Evolutionary conservation across 2,329 filamentous ascomycete species (phyloP), one percentile per base, ranked within the genome.

Genomic region (Amauroascus verrucosus): DNA sequence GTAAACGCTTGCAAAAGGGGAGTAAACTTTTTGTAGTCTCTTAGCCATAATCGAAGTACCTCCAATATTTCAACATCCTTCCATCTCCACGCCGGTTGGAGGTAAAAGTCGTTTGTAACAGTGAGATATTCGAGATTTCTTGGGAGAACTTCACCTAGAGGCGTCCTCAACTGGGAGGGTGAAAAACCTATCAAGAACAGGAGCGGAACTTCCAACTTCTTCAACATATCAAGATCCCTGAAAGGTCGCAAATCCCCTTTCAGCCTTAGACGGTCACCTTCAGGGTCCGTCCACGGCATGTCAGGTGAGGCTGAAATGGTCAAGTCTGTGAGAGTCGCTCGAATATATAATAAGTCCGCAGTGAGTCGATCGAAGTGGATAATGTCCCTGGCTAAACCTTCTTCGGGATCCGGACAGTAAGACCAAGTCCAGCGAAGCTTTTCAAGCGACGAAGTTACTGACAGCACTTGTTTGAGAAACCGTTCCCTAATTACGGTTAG

Each of bases 271-370:
- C n/a, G 16, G 24, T 33, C 44, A 22, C 41, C 28, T 32, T 48
- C 32, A 7, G 32, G 30, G 16, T 40, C 32, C 35, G 18, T 20
- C 20, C 20, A 8, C n/a, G 43, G 13, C 32, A 40, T 22, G 44
- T 32, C 45, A 41, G 43, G 3, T 24, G 6, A 5, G 16, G 33
- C 57, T 18, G 50, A 37, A 16, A 63, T 61, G 11, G 22, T 58
- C 22, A 63, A 52, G 6, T 61, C 57, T 5, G 41, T 58, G 24
- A 62, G 24, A 33, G 60, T 62, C 2, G 41, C 52, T 47, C 33
- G 41, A 50, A 61, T 54, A 49, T 55, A 53, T 55, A 57, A 60
- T 56, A 62, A 13, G 16, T 51, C 57, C 30, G 54, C 55, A 3
- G 35, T 57, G 24, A 62, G 45, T 18, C 37, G 52, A 28, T 61